Base-by-base conservation (phyloP, 495 filamentous ascomycete species). In the Tuber borchii region DNA sequence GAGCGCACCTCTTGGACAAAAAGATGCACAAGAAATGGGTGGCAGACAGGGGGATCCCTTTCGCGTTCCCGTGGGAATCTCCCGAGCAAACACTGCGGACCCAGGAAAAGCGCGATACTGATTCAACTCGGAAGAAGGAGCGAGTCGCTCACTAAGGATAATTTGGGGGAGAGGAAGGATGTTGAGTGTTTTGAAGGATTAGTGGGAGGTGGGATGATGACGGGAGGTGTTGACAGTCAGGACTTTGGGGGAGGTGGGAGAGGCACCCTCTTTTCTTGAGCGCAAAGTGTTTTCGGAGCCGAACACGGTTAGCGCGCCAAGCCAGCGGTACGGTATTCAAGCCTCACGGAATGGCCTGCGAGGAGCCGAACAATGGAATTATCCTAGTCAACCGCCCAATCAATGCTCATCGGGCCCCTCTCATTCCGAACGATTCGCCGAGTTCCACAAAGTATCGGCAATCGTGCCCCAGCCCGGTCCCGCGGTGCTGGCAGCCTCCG, bases 1-100 rank as follows among this genome's bases (percentile, higher is more conserved):
- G 56, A 31, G 56, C 56, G 56, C 56, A 65, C 56, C 26, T 26
- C 56, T 31, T 65, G 12, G 14, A 17, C n/a, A 65, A 26, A 31
- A 31, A 14, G n/a, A 65, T 31, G n/a, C n/a, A 65, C n/a, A 31
- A 65, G n/a, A 65, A 12, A 31, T 31, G 56, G 56, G 56, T 26
- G 48, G 48, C 31, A n/a, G 12, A 65, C 40, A 43, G n/a, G 72
- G 76, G 72, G 70, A 75, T 79, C 76, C 78, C 73, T 79, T 79
- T 79, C 78, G 78, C 73, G 77, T 79, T 79, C 40, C 69, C 76
- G 26, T 26, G 56, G 12, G 26, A 17, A 65, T 65, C n/a, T 65
- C 56, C 56, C 56, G 4, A 65, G 26, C 56, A 65, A 65, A 65
- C 56, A 65, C 56, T 17, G 56, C 56, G 12, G 31, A 65, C 56